Evolutionary conservation across 305 asterid species (phyloP), one percentile per base, ranked within the genome.

Genomic region (Plantago lanceolata): DNA sequence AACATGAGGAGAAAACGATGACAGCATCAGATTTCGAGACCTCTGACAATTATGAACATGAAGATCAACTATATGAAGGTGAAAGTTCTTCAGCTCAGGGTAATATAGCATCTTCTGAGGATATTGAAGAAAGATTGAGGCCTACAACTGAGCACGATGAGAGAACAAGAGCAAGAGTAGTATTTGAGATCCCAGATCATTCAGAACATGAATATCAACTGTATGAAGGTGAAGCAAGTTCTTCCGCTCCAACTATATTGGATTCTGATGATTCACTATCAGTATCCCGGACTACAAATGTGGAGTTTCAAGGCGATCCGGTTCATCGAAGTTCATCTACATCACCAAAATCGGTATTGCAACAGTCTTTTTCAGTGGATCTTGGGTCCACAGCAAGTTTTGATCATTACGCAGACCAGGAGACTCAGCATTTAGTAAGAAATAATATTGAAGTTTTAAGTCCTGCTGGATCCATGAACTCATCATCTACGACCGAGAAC

Each of bases 291-390:
- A 67, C 18, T 45, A 75, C 50, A 9, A 74, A 63, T 59, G 61
- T 48, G 19, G 64, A 18, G 44, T 61, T 48, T 16, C 75, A 71
- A 71, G 78, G 69, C 63, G 8, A 67, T 71, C 66, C 75, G 19
- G 59, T 29, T 51, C 63, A 58, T 67, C 74, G 75, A 24, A 40
- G 55, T 15, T 21, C 81, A 48, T 67, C 70, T 26, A 35, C 63
- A 17, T 82, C 88, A 29, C 93, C 93, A 13, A 79, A 71, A 55
- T 82, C 93, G 4, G 84, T 81, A 53, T 69, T 84, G 28, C 86
- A 75, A 44, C 79, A 79, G 8, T 71, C 73, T 19, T 67, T 80
- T 15, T 83, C 85, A 18, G 40, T 76, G 61, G 76, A 75, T 69
- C 75, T 67, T 29, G 64, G 61, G 19, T 70, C 85, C 16, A 24